Conservation (phyloP, 2,329 filamentous ascomycete genomes). For the Arthrobotrys entomopaga region DNA sequence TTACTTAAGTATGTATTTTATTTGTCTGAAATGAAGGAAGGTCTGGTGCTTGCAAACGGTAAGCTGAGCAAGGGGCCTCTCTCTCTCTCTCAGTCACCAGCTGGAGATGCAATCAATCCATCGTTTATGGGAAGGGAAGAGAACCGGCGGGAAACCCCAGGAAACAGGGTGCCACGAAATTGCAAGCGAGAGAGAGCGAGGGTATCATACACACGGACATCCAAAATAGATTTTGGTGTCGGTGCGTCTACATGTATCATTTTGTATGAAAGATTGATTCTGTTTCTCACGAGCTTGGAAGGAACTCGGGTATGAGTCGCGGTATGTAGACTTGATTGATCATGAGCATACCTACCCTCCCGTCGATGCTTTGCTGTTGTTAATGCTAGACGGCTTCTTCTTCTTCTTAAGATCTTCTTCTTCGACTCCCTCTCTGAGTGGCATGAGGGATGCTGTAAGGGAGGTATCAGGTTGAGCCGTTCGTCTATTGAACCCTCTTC, state of each 20-base stretch:
- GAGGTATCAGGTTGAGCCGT: constrained; percentile 54
- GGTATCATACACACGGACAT: neutral
- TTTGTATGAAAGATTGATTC: constrained; percentile 19
- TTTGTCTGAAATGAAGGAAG: constrained; percentile 25
- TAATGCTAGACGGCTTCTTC: constrained; percentile 12
- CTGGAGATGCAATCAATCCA: too few relatives aligned
- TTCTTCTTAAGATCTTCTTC: constrained; percentile 18
- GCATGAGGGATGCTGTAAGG: constrained; percentile 40
- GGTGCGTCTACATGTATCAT: constrained; percentile 13
- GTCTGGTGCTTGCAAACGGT: too few relatives aligned
- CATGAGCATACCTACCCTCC: neutral
- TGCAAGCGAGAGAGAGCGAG: constrained; percentile 17
- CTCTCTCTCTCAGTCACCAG: constrained; percentile 13
- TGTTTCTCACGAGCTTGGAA: constrained; percentile 28
- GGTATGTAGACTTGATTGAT: too few relatives aligned
- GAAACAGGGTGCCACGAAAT: neutral
- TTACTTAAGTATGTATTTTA: constrained; percentile 2
- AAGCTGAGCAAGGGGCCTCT: constrained; percentile 44
- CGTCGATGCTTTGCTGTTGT: neutral
- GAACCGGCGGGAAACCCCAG: neutral
- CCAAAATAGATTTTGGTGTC: constrained; percentile 7
- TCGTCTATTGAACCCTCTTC: neutral
- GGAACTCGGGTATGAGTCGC: neutral
- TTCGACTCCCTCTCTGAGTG: constrained; percentile 16
- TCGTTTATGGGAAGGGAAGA: neutral